Percentiles rank a stretch among this genome's conserved stretches.
Evolutionary conservation across 2,329 filamentous ascomycete genomes (phyloP).

Genomic region (Aspergillus sp.): DNA sequence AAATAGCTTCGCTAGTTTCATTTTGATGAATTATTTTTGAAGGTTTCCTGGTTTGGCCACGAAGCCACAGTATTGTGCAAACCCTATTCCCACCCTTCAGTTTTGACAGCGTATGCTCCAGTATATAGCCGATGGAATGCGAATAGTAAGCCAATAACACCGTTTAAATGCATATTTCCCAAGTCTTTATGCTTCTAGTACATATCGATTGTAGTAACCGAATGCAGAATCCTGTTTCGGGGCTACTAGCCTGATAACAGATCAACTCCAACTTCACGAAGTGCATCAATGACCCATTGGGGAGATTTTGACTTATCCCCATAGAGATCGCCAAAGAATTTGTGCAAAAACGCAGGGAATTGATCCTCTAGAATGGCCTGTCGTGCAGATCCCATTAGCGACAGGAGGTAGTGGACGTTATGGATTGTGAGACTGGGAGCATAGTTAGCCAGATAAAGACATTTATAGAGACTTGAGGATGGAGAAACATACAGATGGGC

Average conservation of each 20-base stretch:
- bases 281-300: constrained; percentile 75
- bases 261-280: constrained; percentile 76
- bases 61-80: no score
- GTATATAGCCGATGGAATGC: no score
- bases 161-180: no score
- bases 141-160: no score
- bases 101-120: no score
- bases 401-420: constrained; percentile 88
- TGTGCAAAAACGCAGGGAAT: constrained; percentile 71
- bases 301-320: constrained; percentile 65
- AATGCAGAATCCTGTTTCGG: no score
- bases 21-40: no score
- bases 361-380: constrained; percentile 74
- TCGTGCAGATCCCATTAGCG: constrained; percentile 71
- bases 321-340: constrained; percentile 76
- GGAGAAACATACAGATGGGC: constrained; percentile 56
- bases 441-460: constrained; percentile 7
- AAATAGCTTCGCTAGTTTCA: no score
- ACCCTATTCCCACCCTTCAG: no score
- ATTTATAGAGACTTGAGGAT: neutral
- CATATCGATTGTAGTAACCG: no score
- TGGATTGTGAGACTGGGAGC: constrained; percentile 74
- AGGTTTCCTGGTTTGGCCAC: no score
- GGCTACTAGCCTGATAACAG: constrained; percentile 42
- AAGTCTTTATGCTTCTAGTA: no score